Base-by-base conservation (phyloP, 2,329 filamentous ascomycete species). In the Alternaria sp. region DNA sequence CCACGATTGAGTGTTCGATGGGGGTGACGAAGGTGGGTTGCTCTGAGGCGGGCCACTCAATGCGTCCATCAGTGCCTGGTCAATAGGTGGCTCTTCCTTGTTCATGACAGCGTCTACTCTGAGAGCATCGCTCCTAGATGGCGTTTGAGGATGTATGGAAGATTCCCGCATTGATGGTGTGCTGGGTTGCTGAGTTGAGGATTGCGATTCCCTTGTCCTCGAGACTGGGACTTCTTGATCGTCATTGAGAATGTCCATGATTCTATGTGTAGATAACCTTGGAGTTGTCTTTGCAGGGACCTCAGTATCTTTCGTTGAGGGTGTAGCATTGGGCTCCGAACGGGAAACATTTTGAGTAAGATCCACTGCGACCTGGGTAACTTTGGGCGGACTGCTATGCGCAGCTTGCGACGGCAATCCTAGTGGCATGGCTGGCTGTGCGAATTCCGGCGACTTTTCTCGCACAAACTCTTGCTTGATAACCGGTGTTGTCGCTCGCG, bases 201-300 rank as follows among this genome's bases (percentile, higher is more conserved):
- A 56, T 30, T 67, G 68, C 33, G 68, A 55, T 30, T 73, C 70
- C 47, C 72, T 68, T 33, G 66, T 59, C 43, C 64, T 73, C 15
- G 70, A 65, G 12, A 71, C 61, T 21, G 73, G 72, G 15, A 72
- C 70, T 43, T 80, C 78, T 47, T 73, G 63, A 55, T 79, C 76
- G 46, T 79, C 69, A 43, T 79, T 80, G 18, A 80, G 55, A 44
- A 80, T 74, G 28, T 80, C 78, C 71, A 75, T 79, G 46, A 80
- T 78, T 15, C 77, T 70, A 45, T 80, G 77, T 3, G 76, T 76
- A 3, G 75, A 76, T 3, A 73, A 37, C n/a, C 75, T 72, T 25
- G 67, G 69, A 20, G 74, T 74, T 6, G 64, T 65, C 15, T 70
- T 70, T 18, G 70, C 68, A 41, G 71, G 74, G 9, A 50, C 26